Percentiles rank a stretch among this genome's conserved stretches.
phyloP scores from a whole-genome alignment of 2,329 filamentous ascomycete species.

The Talaromyces islandicus region DNA sequence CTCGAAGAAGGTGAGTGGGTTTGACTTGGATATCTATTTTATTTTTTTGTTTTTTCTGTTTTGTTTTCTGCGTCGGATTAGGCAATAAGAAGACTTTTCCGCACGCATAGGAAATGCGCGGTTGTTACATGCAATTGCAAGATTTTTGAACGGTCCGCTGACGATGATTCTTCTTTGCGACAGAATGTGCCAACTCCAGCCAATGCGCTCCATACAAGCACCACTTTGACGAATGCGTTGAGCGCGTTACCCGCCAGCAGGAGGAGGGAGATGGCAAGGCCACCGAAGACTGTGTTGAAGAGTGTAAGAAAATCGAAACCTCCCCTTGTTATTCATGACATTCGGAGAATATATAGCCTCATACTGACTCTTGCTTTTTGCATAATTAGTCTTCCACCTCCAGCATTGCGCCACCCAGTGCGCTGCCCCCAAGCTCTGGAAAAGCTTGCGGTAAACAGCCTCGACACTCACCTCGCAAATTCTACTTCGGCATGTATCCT shows the following conservation, averaged over 20 bases:
- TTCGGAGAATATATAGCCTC: neutral
- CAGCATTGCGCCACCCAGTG: slow-evolving; percentile 90
- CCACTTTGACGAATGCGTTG: slow-evolving; percentile 96
- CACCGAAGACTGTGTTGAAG: slow-evolving; percentile 96
- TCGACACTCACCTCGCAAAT: neutral
- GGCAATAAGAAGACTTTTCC: neutral
- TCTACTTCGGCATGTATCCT: neutral
- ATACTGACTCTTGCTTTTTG: neutral
- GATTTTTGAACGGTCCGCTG: neutral
- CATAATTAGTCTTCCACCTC: slow-evolving; percentile 86
- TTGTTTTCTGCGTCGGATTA: neutral
- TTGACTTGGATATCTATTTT: neutral
- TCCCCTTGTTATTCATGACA: neutral
- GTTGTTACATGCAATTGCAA: neutral
- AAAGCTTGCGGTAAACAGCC: slow-evolving; percentile 69
- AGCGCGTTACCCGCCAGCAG: slow-evolving; percentile 70
- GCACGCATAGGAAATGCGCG: neutral
- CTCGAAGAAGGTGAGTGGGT: slow-evolving; percentile 79
- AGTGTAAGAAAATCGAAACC: slow-evolving; percentile 66
- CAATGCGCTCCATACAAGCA: slow-evolving; percentile 86
- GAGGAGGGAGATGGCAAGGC: slow-evolving; percentile 68
- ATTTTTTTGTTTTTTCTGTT: neutral
- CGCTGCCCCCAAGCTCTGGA: slow-evolving; percentile 94
- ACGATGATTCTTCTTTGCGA: neutral
- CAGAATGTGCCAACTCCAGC: slow-evolving; percentile 85